Evolutionary conservation across 805 yeast genomes (phyloP).

Genomic region (Danielia reshetovae): DNA sequence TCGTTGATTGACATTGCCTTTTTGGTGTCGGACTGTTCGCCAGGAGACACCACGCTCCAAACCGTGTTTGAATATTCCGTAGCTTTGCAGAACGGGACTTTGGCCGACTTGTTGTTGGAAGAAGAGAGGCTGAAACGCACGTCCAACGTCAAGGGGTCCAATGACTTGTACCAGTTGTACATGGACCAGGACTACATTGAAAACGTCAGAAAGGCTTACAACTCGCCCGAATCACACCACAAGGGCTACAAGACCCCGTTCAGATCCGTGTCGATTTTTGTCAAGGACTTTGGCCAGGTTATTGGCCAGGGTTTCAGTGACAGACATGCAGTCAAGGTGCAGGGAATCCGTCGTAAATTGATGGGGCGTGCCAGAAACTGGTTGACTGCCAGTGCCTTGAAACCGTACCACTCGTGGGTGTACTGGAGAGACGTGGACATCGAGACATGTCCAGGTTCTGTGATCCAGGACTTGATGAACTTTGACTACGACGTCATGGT

Average conservation of each 20-base stretch:
- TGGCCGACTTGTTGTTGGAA: slow-evolving; percentile 44
- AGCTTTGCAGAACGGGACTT: slow-evolving; percentile 67
- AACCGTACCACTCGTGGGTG: slow-evolving; percentile 87
- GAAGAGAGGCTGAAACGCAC: slow-evolving; percentile 33
- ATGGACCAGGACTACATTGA: slow-evolving; percentile 64
- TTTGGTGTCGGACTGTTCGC: slow-evolving; percentile 74
- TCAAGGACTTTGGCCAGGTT: slow-evolving; percentile 78
- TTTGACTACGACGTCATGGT: slow-evolving; percentile 66
- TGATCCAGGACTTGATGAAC: slow-evolving; percentile 70
- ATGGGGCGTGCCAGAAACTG: slow-evolving; percentile 89
- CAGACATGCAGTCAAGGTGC: slow-evolving; percentile 80
- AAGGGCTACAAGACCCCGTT: slow-evolving; percentile 62
- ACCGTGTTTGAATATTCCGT: slow-evolving; percentile 61
- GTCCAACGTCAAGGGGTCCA: slow-evolving; percentile 46
- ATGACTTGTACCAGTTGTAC: slow-evolving; percentile 62
- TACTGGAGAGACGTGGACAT: slow-evolving; percentile 89
- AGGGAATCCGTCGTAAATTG: slow-evolving; percentile 75
- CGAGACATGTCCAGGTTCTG: slow-evolving; percentile 75
- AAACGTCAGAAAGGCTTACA: slow-evolving; percentile 54
- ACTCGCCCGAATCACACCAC: slow-evolving; percentile 57
- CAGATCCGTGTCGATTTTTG: slow-evolving; percentile 73
- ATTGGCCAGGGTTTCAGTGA: slow-evolving; percentile 85
- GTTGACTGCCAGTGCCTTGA: slow-evolving; percentile 68
- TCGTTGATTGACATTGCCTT: slow-evolving; percentile 75
- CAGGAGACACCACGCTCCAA: slow-evolving; percentile 62